These are phyloP conservation scores for Nymphaea thermarum DNA, from an alignment of 164 flowering plant species.

Conservation along the genomic window DNA sequence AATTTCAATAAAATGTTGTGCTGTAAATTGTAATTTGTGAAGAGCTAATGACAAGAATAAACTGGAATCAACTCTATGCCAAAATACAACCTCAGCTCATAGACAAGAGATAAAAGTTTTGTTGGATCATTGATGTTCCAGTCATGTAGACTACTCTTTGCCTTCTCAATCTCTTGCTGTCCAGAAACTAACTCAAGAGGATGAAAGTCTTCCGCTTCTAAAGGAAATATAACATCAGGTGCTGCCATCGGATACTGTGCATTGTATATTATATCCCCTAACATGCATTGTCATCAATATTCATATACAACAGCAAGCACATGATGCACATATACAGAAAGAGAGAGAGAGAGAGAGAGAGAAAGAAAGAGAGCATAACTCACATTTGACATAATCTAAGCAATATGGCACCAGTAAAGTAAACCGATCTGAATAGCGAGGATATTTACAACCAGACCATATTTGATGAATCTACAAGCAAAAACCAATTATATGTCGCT, in stretches of 20 bases:
- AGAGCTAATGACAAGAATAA: too few relatives aligned
- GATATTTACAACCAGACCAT: conserved; percentile 65
- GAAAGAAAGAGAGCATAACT: conserved; percentile 7
- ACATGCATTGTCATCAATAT: neutral
- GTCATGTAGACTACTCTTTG: conserved; percentile 32
- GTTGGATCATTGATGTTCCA: conserved; percentile 77
- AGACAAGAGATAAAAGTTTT: conserved; percentile 43
- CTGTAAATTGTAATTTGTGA: too few relatives aligned
- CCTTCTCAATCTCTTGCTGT: conserved; percentile 14
- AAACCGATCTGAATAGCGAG: conserved; percentile 50
- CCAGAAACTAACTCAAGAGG: conserved; percentile 25
- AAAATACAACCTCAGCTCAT: conserved; percentile 50
- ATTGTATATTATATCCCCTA: conserved; percentile 90
- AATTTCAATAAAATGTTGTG: neutral
- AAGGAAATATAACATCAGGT: conserved; percentile 74
- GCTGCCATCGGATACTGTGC: conserved; percentile 51
- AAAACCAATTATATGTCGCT: neutral
- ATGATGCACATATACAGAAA: neutral
- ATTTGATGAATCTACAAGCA: conserved; percentile 51
- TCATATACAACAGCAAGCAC: neutral
- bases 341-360: neutral
- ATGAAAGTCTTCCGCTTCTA: conserved; percentile 60
- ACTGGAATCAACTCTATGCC: too few relatives aligned
- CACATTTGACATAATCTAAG: conserved; percentile 60
- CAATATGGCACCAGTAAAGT: conserved; percentile 69